These are phyloP conservation scores for Aspergillus calidoustus DNA, from an alignment of 2,329 filamentous ascomycete genomes.

Conservation along the genomic window DNA sequence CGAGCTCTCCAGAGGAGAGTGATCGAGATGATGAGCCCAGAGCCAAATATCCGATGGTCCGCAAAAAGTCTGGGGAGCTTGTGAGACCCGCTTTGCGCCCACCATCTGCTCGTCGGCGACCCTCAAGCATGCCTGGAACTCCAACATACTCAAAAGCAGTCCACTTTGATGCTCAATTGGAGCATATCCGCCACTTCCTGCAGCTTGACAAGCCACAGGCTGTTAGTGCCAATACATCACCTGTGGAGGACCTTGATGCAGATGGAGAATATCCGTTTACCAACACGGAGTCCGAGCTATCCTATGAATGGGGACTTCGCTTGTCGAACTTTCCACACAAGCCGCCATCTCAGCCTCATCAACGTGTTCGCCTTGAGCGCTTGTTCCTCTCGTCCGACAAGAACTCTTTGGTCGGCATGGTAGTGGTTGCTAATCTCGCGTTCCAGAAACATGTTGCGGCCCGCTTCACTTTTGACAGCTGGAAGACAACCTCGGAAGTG, in stretches of 20 bases:
- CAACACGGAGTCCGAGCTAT: slow-evolving; percentile 55
- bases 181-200: slow-evolving; percentile 94
- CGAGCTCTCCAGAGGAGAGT: slow-evolving; percentile 50
- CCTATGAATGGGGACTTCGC: slow-evolving; percentile 85
- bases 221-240: slow-evolving; percentile 91
- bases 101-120: slow-evolving; percentile 72
- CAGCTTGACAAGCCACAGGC: slow-evolving; percentile 94
- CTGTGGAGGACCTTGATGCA: slow-evolving; percentile 83
- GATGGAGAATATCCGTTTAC: slow-evolving; percentile 89
- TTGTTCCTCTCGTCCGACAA: slow-evolving; percentile 88
- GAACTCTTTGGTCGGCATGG: slow-evolving; percentile 79
- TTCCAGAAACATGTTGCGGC: slow-evolving; percentile 90
- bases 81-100: slow-evolving; percentile 88
- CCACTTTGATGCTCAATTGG: slow-evolving; percentile 96
- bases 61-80: slow-evolving; percentile 97
- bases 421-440: slow-evolving; percentile 84
- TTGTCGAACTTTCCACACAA: slow-evolving; percentile 81
- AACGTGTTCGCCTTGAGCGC: slow-evolving; percentile 78
- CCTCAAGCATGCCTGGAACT: slow-evolving; percentile 96
- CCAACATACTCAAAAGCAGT: slow-evolving; percentile 95
- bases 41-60: slow-evolving; percentile 85
- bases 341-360: slow-evolving; percentile 60
- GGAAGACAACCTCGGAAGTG: slow-evolving; percentile 97
- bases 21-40: slow-evolving; percentile 66
- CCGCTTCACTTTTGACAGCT: slow-evolving; percentile 95